Evolutionary conservation across 1,284 basidiomycete species (phyloP).

Genomic region (Heimioporus retisporus): DNA sequence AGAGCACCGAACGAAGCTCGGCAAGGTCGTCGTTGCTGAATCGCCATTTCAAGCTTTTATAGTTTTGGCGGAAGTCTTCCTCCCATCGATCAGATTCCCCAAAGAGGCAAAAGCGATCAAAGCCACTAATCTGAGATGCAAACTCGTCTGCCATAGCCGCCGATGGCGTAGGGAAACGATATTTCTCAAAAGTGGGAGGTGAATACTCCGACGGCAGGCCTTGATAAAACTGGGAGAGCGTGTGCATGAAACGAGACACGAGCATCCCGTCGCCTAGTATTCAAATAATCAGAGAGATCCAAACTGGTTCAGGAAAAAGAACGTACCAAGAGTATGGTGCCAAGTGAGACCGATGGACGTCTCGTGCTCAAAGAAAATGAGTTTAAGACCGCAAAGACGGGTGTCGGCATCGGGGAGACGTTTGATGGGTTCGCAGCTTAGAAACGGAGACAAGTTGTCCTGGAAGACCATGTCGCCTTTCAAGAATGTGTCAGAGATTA

Average conservation of each 20-base stretch:
- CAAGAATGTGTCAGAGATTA: conserved; percentile 21
- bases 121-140: conserved; percentile 31
- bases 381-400: conserved; percentile 40
- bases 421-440: conserved; percentile 21
- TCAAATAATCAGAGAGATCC: conserved; percentile 6
- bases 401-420: conserved; percentile 20
- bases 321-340: conserved; percentile 41
- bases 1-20: conserved; percentile 28
- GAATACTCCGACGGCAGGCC: conserved; percentile 13
- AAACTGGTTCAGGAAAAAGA: background rate
- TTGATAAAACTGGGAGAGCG: conserved; percentile 40
- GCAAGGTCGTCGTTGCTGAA: conserved; percentile 24
- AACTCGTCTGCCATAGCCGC: conserved; percentile 13
- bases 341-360: conserved; percentile 46
- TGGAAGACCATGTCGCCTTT: conserved; percentile 39
- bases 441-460: conserved; percentile 32
- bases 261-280: conserved; percentile 40
- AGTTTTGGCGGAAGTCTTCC: background rate
- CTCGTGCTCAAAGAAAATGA: conserved; percentile 33
- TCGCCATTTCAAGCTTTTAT: conserved; percentile 30
- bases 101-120: conserved; percentile 20
- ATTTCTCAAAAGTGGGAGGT: conserved; percentile 33
- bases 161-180: conserved; percentile 25
- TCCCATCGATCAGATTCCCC: conserved; percentile 16
- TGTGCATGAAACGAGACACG: conserved; percentile 41